Evolutionary conservation across 352 stramenopile genomes (phyloP).

Genomic region (Globisporangium yorkense): DNA sequence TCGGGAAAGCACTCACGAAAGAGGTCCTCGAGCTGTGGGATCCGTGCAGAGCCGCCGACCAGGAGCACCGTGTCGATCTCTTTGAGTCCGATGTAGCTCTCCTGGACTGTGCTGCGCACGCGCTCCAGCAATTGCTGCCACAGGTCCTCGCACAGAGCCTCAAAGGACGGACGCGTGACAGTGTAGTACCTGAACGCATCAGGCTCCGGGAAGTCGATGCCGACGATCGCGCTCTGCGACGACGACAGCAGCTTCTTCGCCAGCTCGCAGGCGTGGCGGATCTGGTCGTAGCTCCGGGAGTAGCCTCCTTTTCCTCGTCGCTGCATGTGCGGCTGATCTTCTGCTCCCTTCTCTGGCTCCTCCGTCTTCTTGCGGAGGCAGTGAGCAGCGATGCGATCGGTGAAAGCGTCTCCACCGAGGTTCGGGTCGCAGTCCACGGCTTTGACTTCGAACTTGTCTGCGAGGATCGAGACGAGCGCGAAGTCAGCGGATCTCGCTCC

Average conservation of each 20-base stretch:
- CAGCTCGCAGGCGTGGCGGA: constrained; percentile 28
- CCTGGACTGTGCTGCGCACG: constrained; percentile 18
- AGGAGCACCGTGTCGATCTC: constrained; percentile 28
- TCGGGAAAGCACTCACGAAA: constrained; percentile 15
- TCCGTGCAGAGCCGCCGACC: constrained; percentile 22
- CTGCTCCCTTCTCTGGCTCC: background rate
- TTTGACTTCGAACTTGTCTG: constrained; percentile 7
- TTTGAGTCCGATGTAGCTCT: constrained; percentile 15
- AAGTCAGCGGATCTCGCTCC: constrained; percentile 14
- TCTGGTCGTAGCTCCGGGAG: constrained; percentile 11
- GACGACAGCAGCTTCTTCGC: constrained; percentile 40
- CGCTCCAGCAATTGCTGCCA: constrained; percentile 18
- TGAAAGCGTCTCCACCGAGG: constrained; percentile 20
- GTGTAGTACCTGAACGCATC: constrained; percentile 19
- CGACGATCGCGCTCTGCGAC: constrained; percentile 23
- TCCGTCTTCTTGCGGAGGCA: constrained; percentile 9
- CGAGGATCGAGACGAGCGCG: constrained; percentile 12
- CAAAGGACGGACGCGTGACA: constrained; percentile 33
- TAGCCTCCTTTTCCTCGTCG: background rate
- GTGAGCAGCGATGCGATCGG: constrained; percentile 18
- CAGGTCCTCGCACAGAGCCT: constrained; percentile 26
- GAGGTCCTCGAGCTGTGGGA: constrained; percentile 19
- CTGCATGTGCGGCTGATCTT: background rate
- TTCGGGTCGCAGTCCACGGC: constrained; percentile 9
- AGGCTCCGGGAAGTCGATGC: constrained; percentile 21